These are phyloP conservation scores for Macrolepiota albuminosa DNA, from an alignment of 768 basidiomycete genomes.

Conservation along the genomic window DNA sequence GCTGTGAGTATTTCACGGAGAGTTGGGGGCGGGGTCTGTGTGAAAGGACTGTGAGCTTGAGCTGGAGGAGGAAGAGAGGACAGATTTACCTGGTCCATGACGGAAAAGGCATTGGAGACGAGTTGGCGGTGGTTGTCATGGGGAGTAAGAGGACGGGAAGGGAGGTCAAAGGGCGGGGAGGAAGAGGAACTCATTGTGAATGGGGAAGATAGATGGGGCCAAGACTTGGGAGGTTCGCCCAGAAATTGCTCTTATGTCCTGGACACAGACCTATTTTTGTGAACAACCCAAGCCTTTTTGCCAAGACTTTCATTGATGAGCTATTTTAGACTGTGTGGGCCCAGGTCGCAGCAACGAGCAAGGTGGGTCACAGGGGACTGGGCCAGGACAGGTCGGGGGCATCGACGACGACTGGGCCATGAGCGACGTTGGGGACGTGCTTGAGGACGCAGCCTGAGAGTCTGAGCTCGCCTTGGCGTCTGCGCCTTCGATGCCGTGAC, in stretches of 20 bases:
- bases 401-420: not conserved
- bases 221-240: slow-evolving; percentile 32
- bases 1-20: slow-evolving; percentile 84
- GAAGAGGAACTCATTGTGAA: slow-evolving; percentile 31
- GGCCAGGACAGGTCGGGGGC: not conserved
- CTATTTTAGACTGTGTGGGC: slow-evolving; percentile 31
- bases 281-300: slow-evolving; percentile 39
- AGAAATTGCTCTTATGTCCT: slow-evolving; percentile 42
- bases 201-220: slow-evolving; percentile 30
- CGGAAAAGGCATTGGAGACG: slow-evolving; percentile 31
- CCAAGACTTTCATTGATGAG: slow-evolving; percentile 34
- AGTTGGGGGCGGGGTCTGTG: slow-evolving; percentile 70
- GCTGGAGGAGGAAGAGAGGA: not conserved
- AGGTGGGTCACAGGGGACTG: not conserved
- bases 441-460: not conserved
- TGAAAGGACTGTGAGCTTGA: slow-evolving; percentile 11
- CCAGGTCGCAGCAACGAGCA: slow-evolving; percentile 3
- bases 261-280: slow-evolving; percentile 41
- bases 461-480: slow-evolving; percentile 10
- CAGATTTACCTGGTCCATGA: slow-evolving; percentile 37
- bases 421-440: not conserved
- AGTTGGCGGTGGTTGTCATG: slow-evolving; percentile 31
- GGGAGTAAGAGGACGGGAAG: slow-evolving; percentile 21
- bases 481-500: slow-evolving; percentile 18
- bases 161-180: slow-evolving; percentile 26